Base-by-base conservation (phyloP, 2,329 filamentous ascomycete species). In the Colletotrichum navitas region DNA sequence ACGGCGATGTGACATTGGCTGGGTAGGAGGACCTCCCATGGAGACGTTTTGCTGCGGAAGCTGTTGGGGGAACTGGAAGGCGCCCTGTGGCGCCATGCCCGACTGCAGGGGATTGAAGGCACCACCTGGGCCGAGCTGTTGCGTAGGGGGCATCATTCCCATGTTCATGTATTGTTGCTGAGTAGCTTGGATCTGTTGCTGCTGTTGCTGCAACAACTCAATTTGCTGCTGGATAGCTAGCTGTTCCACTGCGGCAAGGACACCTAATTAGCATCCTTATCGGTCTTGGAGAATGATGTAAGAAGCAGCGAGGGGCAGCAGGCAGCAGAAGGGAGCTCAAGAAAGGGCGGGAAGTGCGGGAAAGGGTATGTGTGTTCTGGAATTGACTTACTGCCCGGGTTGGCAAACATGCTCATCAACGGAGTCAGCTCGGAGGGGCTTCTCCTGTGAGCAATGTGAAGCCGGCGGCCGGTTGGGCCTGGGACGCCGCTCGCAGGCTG, bases 141-240 rank as follows among this genome's bases (percentile, higher is more conserved):
- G 95, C 78, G 93, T 92, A 64, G 93, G 92, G 76, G 93, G 92
- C 78, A 98, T 91, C 89, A 98, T 94, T 81, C 94, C 94, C 93
- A 98, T 95, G 82, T 96, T 97, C 78, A 97, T 92, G 86, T 97
- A 98, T 84, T 98, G 95, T 84, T 98, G 95, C 80, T 98, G 94
- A 75, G 94, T 96, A 77, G 94, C 94, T 84, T 97, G 94, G 80
- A 98, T 97, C 81, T 98, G 95, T 83, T 98, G 95, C 82, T 98
- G 96, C 82, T 98, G 96, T 82, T 97, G 94, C 85, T 98, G 95
- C 79, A 98, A 88, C 80, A 97, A 89, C 84, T 98, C 95, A 80
- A 98, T 98, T 85, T 98, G 95, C 86, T 98, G 95, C 85, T 97
- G 95, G 81, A 98, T 95, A 80, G 94, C 94, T 80, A 97, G 90